These are phyloP conservation scores for Lachancea dasiensis DNA, from an alignment of 805 yeast species.

Conservation along the genomic window DNA sequence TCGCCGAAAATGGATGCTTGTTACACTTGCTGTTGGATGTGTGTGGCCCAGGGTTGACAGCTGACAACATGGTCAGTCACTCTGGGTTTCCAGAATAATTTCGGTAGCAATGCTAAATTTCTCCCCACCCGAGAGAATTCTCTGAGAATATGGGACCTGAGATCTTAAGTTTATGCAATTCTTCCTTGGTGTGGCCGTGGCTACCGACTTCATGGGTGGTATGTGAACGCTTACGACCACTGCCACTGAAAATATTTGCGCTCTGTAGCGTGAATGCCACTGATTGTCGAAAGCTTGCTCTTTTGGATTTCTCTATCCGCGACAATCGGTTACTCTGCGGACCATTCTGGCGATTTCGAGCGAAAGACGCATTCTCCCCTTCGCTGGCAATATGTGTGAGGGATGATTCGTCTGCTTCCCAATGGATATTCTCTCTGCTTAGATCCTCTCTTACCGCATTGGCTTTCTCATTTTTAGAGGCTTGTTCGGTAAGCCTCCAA, in stretches of 20 bases:
- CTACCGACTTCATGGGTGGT: slow-evolving; percentile 8
- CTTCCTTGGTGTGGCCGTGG: slow-evolving; percentile 8
- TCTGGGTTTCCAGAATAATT: too few species aligned
- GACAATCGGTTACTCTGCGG: neutral
- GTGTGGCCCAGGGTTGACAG: too few species aligned
- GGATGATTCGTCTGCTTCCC: too few species aligned
- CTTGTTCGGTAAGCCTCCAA: too few species aligned
- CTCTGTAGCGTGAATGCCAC: slow-evolving; percentile 2
- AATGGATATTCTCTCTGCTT: too few species aligned
- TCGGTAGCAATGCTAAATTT: slow-evolving; percentile 1
- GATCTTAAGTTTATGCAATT: slow-evolving; percentile 8
- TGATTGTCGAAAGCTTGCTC: slow-evolving; percentile 6
- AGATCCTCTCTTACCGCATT: too few species aligned
- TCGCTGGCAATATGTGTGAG: too few species aligned
- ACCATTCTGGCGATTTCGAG: too few species aligned
- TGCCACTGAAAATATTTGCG: slow-evolving; percentile 3
- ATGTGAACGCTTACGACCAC: slow-evolving; percentile 3
- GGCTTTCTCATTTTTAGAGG: too few species aligned
- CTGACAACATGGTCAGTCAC: too few species aligned
- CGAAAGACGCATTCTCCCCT: neutral
- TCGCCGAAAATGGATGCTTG: neutral
- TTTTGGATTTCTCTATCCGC: slow-evolving; percentile 2
- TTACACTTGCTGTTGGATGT: neutral
- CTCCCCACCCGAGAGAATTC: slow-evolving; percentile 13
- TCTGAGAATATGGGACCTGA: slow-evolving; percentile 12